These are phyloP conservation scores for Morella rubra DNA, from an alignment of 306 rosid genomes.

Conservation along the genomic window DNA sequence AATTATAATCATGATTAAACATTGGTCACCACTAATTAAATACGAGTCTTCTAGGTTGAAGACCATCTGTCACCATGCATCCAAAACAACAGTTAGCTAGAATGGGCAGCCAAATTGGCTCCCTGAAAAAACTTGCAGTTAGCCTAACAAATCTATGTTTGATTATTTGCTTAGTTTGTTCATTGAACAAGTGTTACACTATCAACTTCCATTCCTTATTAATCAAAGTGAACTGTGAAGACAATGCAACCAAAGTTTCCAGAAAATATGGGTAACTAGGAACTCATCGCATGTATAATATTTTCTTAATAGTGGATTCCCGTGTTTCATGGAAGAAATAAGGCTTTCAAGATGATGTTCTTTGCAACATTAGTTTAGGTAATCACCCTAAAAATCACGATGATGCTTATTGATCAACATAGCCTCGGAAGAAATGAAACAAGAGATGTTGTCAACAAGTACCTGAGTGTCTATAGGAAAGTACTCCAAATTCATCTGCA, in stretches of 20 bases:
- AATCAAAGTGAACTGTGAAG: background rate
- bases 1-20: background rate
- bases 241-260: background rate
- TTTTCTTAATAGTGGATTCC: conserved; percentile 9
- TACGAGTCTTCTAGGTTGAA: background rate
- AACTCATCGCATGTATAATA: background rate
- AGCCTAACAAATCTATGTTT: no score
- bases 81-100: background rate
- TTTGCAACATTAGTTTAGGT: background rate
- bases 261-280: background rate
- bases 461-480: conserved; percentile 92
- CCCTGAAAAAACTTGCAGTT: background rate
- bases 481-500: conserved; percentile 95
- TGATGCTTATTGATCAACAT: conserved; percentile 12
- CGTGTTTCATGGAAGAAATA: background rate
- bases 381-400: background rate
- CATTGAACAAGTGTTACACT: no score
- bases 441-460: conserved; percentile 25
- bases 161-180: no score
- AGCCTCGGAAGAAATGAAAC: conserved; percentile 8
- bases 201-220: background rate
- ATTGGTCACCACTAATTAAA: background rate
- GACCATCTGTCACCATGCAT: conserved; percentile 1
- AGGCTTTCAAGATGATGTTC: background rate
- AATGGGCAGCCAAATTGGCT: background rate